Evolutionary conservation across 1,284 basidiomycete genomes (phyloP).

Genomic region (Ceratobasidium sp.): DNA sequence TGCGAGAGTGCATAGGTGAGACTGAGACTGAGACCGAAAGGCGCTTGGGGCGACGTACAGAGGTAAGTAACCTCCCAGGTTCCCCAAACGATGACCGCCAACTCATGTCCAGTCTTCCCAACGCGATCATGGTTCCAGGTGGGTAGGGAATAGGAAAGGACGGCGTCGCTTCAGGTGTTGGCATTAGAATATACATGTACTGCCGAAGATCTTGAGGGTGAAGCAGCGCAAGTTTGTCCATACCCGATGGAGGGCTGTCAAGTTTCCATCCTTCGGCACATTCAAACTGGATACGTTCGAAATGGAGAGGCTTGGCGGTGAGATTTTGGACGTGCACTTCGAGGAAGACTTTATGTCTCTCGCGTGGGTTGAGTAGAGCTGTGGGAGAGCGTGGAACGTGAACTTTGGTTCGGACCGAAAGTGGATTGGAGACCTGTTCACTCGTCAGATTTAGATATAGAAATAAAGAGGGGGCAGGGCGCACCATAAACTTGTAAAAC

Average conservation of each 20-base stretch:
- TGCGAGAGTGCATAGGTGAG: constrained; percentile 46
- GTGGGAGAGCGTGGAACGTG: constrained; percentile 77
- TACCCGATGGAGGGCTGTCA: constrained; percentile 61
- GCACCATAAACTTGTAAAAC: constrained; percentile 88
- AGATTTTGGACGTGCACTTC: constrained; percentile 90
- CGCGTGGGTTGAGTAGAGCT: constrained; percentile 66
- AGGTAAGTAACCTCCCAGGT: constrained; percentile 83
- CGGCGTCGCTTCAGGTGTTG: constrained; percentile 56
- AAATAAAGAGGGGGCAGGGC: constrained; percentile 51
- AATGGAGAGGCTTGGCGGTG: constrained; percentile 77
- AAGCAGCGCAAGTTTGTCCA: constrained; percentile 63
- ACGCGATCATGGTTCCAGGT: constrained; percentile 75
- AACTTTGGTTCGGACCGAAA: constrained; percentile 91
- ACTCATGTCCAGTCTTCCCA: constrained; percentile 82
- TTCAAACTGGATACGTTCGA: constrained; percentile 79
- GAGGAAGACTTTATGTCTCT: constrained; percentile 83
- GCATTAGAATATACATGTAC: constrained; percentile 82
- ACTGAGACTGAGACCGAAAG: no score
- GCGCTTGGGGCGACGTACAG: constrained; percentile 55
- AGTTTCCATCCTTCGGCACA: constrained; percentile 75
- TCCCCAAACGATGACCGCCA: constrained; percentile 85
- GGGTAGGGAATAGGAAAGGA: constrained; percentile 63
- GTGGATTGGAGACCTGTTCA: constrained; percentile 80
- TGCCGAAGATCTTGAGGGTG: constrained; percentile 84
- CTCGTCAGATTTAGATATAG: constrained; percentile 4